Evolutionary conservation across 331 rosid genomes (phyloP), one percentile per base, ranked within the genome.

Genomic region (Dryas integrifolia): DNA sequence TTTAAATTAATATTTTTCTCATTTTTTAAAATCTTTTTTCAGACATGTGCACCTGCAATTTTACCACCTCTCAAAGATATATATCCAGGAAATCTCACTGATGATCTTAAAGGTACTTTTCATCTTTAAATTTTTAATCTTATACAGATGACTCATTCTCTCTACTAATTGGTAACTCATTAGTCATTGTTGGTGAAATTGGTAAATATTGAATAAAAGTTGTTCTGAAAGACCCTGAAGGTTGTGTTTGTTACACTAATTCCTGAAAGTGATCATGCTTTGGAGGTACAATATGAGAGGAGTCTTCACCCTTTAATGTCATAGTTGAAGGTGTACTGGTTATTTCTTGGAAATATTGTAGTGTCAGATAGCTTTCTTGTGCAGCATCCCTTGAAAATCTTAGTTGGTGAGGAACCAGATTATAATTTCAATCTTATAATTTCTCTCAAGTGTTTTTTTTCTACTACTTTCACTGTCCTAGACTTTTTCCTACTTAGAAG

Each of bases 21-120:
- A 64, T 51, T 16, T 6, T 46, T 72, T 15, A 44, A 60, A 63
- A 61, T 76, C 66, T 72, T 77, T 74, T 77, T 53, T 69, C 90
- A 94, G 98, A 94, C 97, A n/a, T 89, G 97, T 72, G 55, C 8
- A 59, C 98, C 98, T 66, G 90, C 98, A 67, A 91, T 94, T 80
- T 77, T 94, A 0, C 98, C 98, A 58, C 97, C 98, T 72, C 92
- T 94, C 69, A 78, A 70, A 77, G 90, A 91, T 67, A 86, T 94
- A 80, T 94, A 89, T 79, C 83, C 89, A 51, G 74, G 87, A 69
- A 94, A 87, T 77, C 72, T 94, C 78, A 87, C 73, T 40, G 92
- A 89, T 67, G 92, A 85, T 74, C 96, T 94, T 58, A 80, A 13
- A 86, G 98, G 98, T 94, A 89, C 68, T 50, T 75, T 71, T 50